Evolutionary conservation across 495 filamentous ascomycete genomes (phyloP).

Genomic region (Penicillium maclennaniae): DNA sequence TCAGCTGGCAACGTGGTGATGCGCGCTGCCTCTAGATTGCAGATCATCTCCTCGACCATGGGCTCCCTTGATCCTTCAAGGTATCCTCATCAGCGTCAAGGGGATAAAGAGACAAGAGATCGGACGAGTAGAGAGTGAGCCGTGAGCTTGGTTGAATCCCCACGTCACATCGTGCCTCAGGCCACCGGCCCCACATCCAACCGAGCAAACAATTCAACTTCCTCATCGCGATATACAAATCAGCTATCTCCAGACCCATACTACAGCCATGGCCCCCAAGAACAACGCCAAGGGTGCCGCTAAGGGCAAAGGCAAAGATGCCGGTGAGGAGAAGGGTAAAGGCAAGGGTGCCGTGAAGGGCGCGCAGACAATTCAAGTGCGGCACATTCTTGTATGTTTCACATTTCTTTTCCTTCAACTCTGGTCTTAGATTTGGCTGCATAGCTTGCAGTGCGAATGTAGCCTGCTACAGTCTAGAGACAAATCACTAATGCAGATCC

Average conservation of each 20-base stretch:
- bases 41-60: conserved; percentile 3
- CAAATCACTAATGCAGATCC: not conserved
- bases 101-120: not conserved
- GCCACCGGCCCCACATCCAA: conserved; percentile 21
- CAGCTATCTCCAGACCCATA: not conserved
- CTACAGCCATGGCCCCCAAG: conserved; percentile 48
- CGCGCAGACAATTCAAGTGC: conserved; percentile 75
- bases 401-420: not conserved
- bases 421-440: not conserved
- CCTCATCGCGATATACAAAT: not conserved
- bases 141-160: not conserved
- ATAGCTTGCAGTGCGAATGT: not conserved
- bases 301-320: conserved; percentile 47
- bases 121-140: not conserved
- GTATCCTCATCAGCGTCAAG: not conserved
- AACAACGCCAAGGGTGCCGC: conserved; percentile 45
- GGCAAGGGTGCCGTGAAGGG: conserved; percentile 58
- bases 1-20: conserved; percentile 59
- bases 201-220: conserved; percentile 10
- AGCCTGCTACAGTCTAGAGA: not conserved
- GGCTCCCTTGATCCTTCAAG: not conserved
- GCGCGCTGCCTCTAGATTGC: conserved; percentile 40
- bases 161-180: conserved; percentile 22
- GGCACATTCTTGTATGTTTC: conserved; percentile 74
- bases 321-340: conserved; percentile 38